Percentiles rank a stretch among this genome's conserved stretches.
Conservation (phyloP, 2,329 filamentous ascomycete genomes). For the Cadophora gregata region DNA sequence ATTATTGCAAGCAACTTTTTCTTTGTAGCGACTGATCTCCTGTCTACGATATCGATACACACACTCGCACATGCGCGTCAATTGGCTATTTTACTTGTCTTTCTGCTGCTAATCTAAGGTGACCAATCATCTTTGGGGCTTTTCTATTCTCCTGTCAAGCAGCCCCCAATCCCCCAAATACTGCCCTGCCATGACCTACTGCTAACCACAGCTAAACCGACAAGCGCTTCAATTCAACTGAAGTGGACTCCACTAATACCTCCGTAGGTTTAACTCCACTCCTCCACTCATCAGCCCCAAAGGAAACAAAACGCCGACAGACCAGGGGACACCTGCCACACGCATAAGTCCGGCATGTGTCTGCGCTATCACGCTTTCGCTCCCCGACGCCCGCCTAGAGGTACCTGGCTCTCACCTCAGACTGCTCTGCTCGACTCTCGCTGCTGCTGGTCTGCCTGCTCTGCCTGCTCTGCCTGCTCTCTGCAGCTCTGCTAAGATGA, state of each 20-base stretch:
- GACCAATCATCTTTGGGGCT: no score
- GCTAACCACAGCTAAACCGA: conserved; percentile 13
- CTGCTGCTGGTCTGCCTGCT: neutral
- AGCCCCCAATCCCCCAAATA: conserved; percentile 2
- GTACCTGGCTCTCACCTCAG: conserved; percentile 1
- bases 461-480: neutral
- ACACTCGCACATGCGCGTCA: neutral
- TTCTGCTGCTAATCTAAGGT: conserved; percentile 5
- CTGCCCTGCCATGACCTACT: conserved; percentile 1
- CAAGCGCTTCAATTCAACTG: neutral
- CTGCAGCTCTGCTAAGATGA: neutral
- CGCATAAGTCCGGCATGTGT: conserved; percentile 10
- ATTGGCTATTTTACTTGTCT: neutral
- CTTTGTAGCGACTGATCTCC: neutral
- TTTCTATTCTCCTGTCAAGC: conserved; percentile 1
- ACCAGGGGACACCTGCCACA: conserved; percentile 1
- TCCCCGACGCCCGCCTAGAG: conserved; percentile 5
- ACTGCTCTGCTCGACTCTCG: conserved; percentile 5
- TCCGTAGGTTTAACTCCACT: no score
- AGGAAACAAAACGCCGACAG: conserved; percentile 1
- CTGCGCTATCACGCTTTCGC: conserved; percentile 19
- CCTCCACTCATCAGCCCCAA: conserved; percentile 9
- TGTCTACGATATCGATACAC: neutral
- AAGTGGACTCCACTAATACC: neutral
- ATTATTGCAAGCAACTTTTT: no score